These are phyloP conservation scores for Hymenoscyphus infarciens DNA, from an alignment of 2,329 filamentous ascomycete species.

Conservation along the genomic window DNA sequence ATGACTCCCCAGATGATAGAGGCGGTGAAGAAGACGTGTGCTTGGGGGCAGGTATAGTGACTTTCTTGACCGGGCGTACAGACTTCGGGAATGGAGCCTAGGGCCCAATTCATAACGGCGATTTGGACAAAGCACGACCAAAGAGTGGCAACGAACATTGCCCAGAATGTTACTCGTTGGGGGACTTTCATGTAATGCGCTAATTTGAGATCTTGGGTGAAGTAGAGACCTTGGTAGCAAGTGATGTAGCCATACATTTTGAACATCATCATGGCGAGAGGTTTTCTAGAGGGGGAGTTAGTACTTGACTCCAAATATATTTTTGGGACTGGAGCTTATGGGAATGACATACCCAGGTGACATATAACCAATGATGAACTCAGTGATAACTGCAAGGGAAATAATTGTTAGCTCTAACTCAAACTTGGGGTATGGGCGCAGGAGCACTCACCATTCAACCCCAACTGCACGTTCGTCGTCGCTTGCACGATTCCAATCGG, in stretches of 20 bases:
- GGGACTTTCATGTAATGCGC: constrained; percentile 56
- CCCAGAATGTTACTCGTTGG: constrained; percentile 62
- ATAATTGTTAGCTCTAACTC: background rate
- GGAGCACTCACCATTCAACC: constrained; percentile 38
- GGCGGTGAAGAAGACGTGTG: constrained; percentile 58
- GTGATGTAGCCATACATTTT: constrained; percentile 62
- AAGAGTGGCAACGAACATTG: constrained; percentile 61
- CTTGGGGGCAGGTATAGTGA: constrained; percentile 49
- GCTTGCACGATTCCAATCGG: constrained; percentile 43
- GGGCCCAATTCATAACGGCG: constrained; percentile 58
- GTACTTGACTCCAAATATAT: background rate
- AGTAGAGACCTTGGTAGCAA: constrained; percentile 45
- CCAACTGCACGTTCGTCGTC: constrained; percentile 48
- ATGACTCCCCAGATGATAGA: constrained; percentile 73
- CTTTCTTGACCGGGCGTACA: constrained; percentile 54
- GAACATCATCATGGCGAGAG: constrained; percentile 75
- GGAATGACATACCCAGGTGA: constrained; percentile 40
- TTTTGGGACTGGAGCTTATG: no score
- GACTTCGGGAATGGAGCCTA: constrained; percentile 58
- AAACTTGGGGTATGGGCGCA: no score
- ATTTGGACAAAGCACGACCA: constrained; percentile 66
- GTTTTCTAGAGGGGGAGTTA: constrained; percentile 34
- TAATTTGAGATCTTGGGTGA: constrained; percentile 49
- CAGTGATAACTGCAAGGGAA: constrained; percentile 37
- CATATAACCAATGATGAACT: constrained; percentile 49